Evolutionary conservation across 352 stramenopile genomes (phyloP).

Genomic region (Pythium folliculosum): DNA sequence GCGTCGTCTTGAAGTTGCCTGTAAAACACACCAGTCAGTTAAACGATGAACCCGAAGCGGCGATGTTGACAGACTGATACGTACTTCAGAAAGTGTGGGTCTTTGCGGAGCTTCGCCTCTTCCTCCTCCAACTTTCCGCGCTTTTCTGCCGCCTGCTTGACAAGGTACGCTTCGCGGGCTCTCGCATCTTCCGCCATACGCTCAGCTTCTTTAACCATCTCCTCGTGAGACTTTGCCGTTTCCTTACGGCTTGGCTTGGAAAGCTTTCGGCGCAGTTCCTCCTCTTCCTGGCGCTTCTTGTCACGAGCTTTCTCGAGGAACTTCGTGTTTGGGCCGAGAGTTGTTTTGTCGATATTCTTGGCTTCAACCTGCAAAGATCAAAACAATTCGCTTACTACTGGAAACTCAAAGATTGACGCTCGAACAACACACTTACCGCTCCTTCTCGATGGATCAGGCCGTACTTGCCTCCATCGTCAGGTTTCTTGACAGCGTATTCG

Average conservation of each 20-base stretch:
- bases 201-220: slow-evolving; percentile 56
- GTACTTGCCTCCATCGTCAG: slow-evolving; percentile 51
- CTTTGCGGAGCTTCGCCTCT: slow-evolving; percentile 48
- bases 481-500: slow-evolving; percentile 31
- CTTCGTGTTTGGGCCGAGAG: slow-evolving; percentile 77
- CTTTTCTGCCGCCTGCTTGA: slow-evolving; percentile 51
- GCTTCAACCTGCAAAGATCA: slow-evolving; percentile 44
- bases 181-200: slow-evolving; percentile 81
- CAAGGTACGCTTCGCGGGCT: slow-evolving; percentile 64
- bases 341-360: slow-evolving; percentile 74
- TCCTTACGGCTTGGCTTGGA: slow-evolving; percentile 37
- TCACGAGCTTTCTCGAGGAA: slow-evolving; percentile 74
- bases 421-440: slow-evolving; percentile 36
- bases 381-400: neutral
- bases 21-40: neutral
- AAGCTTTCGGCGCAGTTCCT: slow-evolving; percentile 67
- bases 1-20: slow-evolving; percentile 73
- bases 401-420: neutral
- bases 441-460: slow-evolving; percentile 60
- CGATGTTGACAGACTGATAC: slow-evolving; percentile 9
- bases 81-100: slow-evolving; percentile 81
- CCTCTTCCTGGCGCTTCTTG: slow-evolving; percentile 64
- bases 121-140: slow-evolving; percentile 56
- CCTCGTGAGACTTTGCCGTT: slow-evolving; percentile 47
- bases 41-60: neutral